Evolutionary conservation across 2,329 filamentous ascomycete genomes (phyloP).

Genomic region (Penicillium occitanis): DNA sequence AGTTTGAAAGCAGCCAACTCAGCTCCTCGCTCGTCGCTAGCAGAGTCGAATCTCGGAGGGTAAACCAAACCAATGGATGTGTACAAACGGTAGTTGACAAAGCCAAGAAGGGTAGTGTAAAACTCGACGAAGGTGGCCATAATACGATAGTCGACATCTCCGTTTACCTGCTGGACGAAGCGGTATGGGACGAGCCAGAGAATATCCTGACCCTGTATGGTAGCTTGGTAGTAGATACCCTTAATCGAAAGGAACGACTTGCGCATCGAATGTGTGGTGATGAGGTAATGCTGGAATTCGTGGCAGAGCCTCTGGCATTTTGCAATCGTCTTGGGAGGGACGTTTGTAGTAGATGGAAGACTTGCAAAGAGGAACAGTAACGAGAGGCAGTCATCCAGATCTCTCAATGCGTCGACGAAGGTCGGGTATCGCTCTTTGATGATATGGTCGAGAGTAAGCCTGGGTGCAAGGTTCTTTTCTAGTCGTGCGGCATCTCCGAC

Average conservation of each 20-base stretch:
- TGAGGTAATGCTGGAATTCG: conserved; percentile 98
- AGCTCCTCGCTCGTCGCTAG: conserved; percentile 83
- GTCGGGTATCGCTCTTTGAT: conserved; percentile 98
- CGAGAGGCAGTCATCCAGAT: conserved; percentile 93
- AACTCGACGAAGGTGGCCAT: conserved; percentile 99
- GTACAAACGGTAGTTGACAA: conserved; percentile 94
- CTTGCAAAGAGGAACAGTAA: conserved; percentile 98
- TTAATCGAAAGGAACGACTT: conserved; percentile 99
- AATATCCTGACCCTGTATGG: conserved; percentile 93
- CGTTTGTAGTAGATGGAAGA: conserved; percentile 82
- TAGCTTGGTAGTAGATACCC: conserved; percentile 98
- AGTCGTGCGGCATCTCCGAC: conserved; percentile 82
- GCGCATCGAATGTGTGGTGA: conserved; percentile 82
- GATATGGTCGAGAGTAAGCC: conserved; percentile 91
- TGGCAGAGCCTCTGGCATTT: conserved; percentile 89
- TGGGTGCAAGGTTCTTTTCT: conserved; percentile 86
- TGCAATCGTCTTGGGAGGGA: conserved; percentile 93
- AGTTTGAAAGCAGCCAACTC: conserved; percentile 90
- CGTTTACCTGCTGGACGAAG: conserved; percentile 92
- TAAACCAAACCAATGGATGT: conserved; percentile 89
- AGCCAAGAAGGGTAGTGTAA: conserved; percentile 93
- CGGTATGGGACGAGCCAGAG: conserved; percentile 97
- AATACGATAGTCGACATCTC: conserved; percentile 95
- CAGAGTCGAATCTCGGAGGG: conserved; percentile 86
- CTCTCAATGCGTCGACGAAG: conserved; percentile 88